Evolutionary conservation across 129 eudicot species (phyloP).

Genomic region (Pulicaria dysenterica): DNA sequence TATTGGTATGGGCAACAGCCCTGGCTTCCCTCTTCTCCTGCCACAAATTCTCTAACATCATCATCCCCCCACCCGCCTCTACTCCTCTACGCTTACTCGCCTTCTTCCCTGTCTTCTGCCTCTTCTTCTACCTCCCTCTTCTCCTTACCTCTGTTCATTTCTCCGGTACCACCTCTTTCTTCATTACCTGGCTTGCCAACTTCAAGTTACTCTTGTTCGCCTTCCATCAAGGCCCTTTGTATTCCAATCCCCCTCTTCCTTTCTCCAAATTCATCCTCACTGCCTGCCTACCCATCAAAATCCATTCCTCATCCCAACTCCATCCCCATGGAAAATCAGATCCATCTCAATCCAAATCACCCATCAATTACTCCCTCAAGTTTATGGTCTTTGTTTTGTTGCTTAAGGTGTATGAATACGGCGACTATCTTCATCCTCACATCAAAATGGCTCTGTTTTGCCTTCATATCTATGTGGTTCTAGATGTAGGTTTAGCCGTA

Average conservation of each 20-base stretch:
- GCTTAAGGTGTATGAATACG: constrained; percentile 35
- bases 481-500: constrained; percentile 39
- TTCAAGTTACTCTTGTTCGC: constrained; percentile 53
- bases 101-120: constrained; percentile 28
- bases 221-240: constrained; percentile 49
- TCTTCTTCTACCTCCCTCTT: constrained; percentile 38
- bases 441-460: constrained; percentile 31
- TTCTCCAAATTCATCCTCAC: constrained; percentile 30
- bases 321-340: neutral
- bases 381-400: constrained; percentile 21
- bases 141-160: constrained; percentile 35
- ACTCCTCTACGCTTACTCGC: neutral
- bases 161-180: constrained; percentile 47
- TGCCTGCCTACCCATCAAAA: constrained; percentile 45
- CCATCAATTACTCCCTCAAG: constrained; percentile 11
- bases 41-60: constrained; percentile 19
- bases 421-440: constrained; percentile 26
- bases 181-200: constrained; percentile 57
- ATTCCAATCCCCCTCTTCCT: constrained; percentile 36
- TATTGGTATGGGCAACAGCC: constrained; percentile 26
- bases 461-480: constrained; percentile 39
- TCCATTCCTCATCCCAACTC: neutral
- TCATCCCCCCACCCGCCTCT: constrained; percentile 26
- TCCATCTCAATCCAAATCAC: neutral
- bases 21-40: constrained; percentile 8